Base-by-base conservation (phyloP, 2,329 filamentous ascomycete genomes). In the Aureobasidium sp. region DNA sequence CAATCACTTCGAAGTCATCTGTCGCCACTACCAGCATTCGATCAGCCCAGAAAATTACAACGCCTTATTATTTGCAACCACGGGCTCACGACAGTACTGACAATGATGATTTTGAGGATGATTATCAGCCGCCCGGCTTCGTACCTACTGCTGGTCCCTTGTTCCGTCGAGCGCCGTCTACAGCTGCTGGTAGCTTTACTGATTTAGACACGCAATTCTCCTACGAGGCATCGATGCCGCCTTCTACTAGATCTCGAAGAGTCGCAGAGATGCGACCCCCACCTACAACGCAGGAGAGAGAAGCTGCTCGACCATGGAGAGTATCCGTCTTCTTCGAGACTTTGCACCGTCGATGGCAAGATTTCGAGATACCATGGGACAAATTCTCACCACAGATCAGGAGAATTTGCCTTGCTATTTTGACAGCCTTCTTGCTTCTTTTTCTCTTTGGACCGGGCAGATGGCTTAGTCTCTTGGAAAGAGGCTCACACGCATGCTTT, bases 261-360 rank as follows among this genome's bases (percentile, higher is more conserved):
- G 42, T 55, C 20, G 53, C 52, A 39, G 27, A 49, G 17, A n/a
- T 65, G 17, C 17, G 57, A 7, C 64, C 64, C 20, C 64, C 62
- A 8, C 47, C 64, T 12, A 64, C 62, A 27, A 31, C 25, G 1
- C 47, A 65, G n/a, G 64, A 65, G 27, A 45, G 63, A 41, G 42
- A 61, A 42, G 64, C 64, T 37, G 64, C 64, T 14, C 53, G 44
- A 27, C 64, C 64, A 2, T 63, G 62, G 55, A 39, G 31, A 27
- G 15, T 55, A 2, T 49, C 37, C 6, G 60, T 65, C 34, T n/a
- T 64, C n/a, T 51, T 60, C 22, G 64, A 65, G 36, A 62, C 64
- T 3, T 25, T 65, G 15, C 59, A 56, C 31, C 64, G 64, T 31
- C 57, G 52, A 22, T 60, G 57, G 36, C 44, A 51, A 34, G 17